Percentiles rank a stretch among this genome's conserved stretches.
These are phyloP conservation scores for Fusarium pilosicola DNA, from an alignment of 2,329 filamentous ascomycete genomes.

Conservation along the genomic window DNA sequence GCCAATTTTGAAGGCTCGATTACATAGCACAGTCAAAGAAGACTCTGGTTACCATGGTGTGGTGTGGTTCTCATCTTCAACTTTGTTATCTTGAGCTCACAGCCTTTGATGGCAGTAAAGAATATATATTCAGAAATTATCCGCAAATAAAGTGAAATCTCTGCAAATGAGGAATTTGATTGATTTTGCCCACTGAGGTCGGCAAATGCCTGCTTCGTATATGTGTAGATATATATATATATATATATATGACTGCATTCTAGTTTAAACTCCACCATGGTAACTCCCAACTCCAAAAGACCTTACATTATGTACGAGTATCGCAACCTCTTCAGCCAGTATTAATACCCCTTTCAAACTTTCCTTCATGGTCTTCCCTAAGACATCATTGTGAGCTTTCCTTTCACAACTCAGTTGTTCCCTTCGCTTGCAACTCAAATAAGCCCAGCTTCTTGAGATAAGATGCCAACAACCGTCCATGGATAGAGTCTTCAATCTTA, in stretches of 20 bases:
- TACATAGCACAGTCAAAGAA: neutral
- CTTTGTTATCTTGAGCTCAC: neutral
- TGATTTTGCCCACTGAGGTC: neutral
- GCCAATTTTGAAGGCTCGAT: fast-evolving
- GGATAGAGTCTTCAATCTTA: slow-evolving; percentile 1
- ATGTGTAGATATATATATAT: too few species aligned
- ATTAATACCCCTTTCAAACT: fast-evolving
- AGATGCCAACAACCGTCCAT: slow-evolving; percentile 6
- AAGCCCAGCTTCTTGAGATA: neutral
- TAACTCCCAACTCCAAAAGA: neutral
- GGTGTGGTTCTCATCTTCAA: neutral
- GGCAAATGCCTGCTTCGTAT: neutral
- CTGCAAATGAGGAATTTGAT: neutral
- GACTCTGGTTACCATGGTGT: too few species aligned
- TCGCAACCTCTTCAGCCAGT: neutral
- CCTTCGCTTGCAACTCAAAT: neutral
- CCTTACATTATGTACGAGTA: neutral
- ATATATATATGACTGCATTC: neutral
- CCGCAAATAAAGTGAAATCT: neutral
- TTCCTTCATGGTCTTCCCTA: neutral
- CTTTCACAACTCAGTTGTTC: neutral
- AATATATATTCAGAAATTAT: fast-evolving
- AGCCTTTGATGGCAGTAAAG: fast-evolving
- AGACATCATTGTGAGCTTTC: neutral
- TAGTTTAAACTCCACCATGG: neutral